Conservation (phyloP, 805 yeast genomes). For the Vanderwaltozyma tropicalis region DNA sequence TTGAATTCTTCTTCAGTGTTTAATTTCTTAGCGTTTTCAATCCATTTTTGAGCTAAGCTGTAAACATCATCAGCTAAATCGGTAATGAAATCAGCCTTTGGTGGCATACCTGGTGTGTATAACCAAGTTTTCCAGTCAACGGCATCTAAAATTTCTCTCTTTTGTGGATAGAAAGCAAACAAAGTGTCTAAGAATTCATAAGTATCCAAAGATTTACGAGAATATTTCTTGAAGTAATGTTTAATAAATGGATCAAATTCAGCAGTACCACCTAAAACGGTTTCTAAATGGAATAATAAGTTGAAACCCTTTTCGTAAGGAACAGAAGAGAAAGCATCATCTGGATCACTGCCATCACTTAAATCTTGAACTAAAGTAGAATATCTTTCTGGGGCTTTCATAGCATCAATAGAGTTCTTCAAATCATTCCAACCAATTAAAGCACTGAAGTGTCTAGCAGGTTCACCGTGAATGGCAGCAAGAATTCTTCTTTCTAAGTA, state of each 20-base stretch:
- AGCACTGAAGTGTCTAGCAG: slow-evolving; percentile 67
- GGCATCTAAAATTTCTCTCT: slow-evolving; percentile 44
- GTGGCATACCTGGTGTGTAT: slow-evolving; percentile 78
- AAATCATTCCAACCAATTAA: slow-evolving; percentile 85
- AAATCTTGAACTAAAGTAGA: slow-evolving; percentile 62
- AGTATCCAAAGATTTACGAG: slow-evolving; percentile 65
- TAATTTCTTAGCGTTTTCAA: slow-evolving; percentile 24
- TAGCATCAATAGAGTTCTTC: slow-evolving; percentile 51
- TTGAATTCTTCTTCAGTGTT: slow-evolving; percentile 15
- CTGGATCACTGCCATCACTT: slow-evolving; percentile 67
- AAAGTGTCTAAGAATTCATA: slow-evolving; percentile 69
- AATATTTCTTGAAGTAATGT: slow-evolving; percentile 60
- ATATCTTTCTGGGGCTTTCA: slow-evolving; percentile 47
- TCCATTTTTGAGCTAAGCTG: slow-evolving; percentile 58
- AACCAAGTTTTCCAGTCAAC: slow-evolving; percentile 86
- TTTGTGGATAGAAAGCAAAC: slow-evolving; percentile 49
- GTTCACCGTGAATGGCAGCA: slow-evolving; percentile 70
- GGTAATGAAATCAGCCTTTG: slow-evolving; percentile 74
- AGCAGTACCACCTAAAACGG: slow-evolving; percentile 49
- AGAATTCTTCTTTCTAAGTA: slow-evolving; percentile 77
- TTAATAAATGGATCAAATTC: slow-evolving; percentile 74
- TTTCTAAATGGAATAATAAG: slow-evolving; percentile 65
- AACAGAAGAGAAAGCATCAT: slow-evolving; percentile 77
- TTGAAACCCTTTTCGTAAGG: slow-evolving; percentile 90
- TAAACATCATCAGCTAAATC: slow-evolving; percentile 66